Percentiles rank a stretch among this genome's conserved stretches.
These are phyloP conservation scores for Pseudogymnoascus sp. DNA, from an alignment of 2,329 filamentous ascomycete genomes.

Conservation along the genomic window DNA sequence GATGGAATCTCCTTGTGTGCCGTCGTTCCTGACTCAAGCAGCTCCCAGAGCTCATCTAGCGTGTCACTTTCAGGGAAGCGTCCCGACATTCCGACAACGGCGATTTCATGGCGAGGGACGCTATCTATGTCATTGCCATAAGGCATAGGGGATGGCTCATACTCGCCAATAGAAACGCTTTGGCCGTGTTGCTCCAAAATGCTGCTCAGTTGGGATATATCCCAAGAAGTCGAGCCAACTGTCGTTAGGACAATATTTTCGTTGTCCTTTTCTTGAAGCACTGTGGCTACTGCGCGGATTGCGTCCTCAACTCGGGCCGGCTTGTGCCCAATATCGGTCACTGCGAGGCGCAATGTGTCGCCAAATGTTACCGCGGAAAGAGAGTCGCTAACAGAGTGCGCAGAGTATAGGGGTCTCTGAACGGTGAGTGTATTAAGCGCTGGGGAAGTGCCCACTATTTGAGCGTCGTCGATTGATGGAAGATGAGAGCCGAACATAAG, in stretches of 20 bases:
- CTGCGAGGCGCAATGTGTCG: background rate
- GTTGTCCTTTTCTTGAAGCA: background rate
- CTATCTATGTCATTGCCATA: background rate
- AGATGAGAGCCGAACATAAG: background rate
- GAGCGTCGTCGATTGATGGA: background rate
- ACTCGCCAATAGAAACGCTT: background rate
- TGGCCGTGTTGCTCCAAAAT: background rate
- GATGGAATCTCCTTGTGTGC: constrained; percentile 52
- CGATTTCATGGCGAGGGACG: constrained; percentile 20
- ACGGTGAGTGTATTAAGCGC: background rate
- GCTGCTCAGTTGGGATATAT: background rate
- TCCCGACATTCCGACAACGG: constrained; percentile 31
- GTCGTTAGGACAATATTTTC: constrained; percentile 36
- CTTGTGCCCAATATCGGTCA: background rate
- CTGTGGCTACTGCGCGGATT: background rate
- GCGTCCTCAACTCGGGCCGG: background rate
- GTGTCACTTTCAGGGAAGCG: constrained; percentile 28
- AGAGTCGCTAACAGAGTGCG: background rate
- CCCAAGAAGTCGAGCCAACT: constrained; percentile 33
- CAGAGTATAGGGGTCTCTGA: background rate
- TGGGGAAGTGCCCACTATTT: background rate
- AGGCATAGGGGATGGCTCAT: background rate
- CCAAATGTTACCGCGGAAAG: background rate
- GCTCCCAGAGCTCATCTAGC: constrained; percentile 29
- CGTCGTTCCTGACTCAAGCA: constrained; percentile 59